Evolutionary conservation across 305 asterid species (phyloP).

Genomic region (Andrographis paniculata): DNA sequence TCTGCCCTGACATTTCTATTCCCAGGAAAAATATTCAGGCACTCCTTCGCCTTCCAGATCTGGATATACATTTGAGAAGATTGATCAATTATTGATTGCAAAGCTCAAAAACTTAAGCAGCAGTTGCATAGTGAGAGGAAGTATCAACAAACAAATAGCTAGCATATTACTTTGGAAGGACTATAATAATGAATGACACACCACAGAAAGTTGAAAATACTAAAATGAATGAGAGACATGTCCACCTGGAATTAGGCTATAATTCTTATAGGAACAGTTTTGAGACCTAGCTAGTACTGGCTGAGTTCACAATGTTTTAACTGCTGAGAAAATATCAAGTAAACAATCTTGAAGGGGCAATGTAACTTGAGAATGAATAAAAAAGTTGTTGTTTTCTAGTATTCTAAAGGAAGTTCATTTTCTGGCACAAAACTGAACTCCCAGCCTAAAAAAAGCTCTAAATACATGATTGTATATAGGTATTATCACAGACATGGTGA

Average conservation of each 20-base stretch:
- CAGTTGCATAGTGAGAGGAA: constrained; percentile 11
- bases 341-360: constrained; percentile 10
- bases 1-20: constrained; percentile 85
- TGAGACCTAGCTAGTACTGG: too few relatives aligned
- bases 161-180: constrained; percentile 4
- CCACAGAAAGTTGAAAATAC: neutral
- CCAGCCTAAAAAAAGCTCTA: constrained; percentile 8
- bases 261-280: constrained; percentile 2
- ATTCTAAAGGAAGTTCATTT: neutral
- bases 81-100: constrained; percentile 16
- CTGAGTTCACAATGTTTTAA: too few relatives aligned
- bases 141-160: constrained; percentile 6
- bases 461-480: neutral
- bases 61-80: constrained; percentile 29
- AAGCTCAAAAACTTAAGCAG: constrained; percentile 11
- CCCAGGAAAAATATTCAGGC: constrained; percentile 78
- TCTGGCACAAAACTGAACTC: constrained; percentile 1
- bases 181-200: constrained; percentile 6
- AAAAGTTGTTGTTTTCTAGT: constrained; percentile 10
- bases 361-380: constrained; percentile 9
- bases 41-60: constrained; percentile 99
- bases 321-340: constrained; percentile 10
- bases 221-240: neutral
- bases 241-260: constrained; percentile 9
- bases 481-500: neutral